Percentiles rank a stretch among this genome's conserved stretches.
phyloP scores from a whole-genome alignment of 2,329 filamentous ascomycete genomes.

The Orbilia brochopaga region DNA sequence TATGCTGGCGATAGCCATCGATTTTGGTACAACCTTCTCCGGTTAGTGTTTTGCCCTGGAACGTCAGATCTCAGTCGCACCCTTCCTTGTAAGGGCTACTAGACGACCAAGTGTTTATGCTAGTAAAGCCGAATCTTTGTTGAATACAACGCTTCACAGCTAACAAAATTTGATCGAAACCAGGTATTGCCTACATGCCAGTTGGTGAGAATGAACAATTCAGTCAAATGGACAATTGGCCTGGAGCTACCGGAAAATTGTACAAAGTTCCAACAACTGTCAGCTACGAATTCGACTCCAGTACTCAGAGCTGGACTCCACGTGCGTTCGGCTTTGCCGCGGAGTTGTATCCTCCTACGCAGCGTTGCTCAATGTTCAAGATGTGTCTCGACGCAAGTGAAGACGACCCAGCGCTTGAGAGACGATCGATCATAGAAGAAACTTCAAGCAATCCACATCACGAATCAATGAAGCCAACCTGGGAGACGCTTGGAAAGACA shows the following conservation, averaged over 20 bases:
- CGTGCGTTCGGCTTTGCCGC: conserved; percentile 37
- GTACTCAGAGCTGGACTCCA: conserved; percentile 1
- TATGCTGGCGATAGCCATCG: conserved; percentile 25
- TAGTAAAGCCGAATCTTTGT: too few relatives aligned
- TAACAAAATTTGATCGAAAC: neutral
- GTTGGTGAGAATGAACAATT: conserved; percentile 39
- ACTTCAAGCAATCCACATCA: neutral
- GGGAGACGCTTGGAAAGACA: conserved; percentile 31
- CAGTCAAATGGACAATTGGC: conserved; percentile 38
- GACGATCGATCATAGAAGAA: conserved; percentile 5
- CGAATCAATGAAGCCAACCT: conserved; percentile 14
- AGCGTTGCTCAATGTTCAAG: conserved; percentile 39
- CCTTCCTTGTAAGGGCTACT: too few relatives aligned
- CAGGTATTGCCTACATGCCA: conserved; percentile 38
- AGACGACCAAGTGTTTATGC: too few relatives aligned
- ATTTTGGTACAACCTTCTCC: conserved; percentile 41
- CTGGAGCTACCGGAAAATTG: conserved; percentile 30
- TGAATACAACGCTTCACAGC: neutral
- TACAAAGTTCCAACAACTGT: conserved; percentile 40
- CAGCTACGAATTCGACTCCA: conserved; percentile 16
- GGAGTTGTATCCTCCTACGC: conserved; percentile 8
- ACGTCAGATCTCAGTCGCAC: neutral
- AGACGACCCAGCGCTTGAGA: neutral
- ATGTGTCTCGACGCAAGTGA: conserved; percentile 33
- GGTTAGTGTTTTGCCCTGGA: conserved; percentile 12